Base-by-base conservation (phyloP, 306 rosid species). In the Lathyrus tuberosus region DNA sequence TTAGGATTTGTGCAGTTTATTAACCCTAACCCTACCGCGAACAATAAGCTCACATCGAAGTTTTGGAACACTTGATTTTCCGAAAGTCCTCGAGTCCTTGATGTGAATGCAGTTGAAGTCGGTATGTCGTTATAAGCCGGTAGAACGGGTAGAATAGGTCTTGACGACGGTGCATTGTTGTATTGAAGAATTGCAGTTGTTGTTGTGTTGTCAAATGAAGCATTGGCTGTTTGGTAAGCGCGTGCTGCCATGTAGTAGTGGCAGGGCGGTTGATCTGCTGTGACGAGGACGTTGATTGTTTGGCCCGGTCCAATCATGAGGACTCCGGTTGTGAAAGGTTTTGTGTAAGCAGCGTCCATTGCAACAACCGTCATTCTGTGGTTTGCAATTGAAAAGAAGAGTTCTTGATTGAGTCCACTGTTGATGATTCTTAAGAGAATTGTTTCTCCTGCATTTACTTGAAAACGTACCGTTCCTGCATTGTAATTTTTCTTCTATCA, bases 181-280 rank as follows among this genome's bases (percentile, higher is more conserved):
- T 94, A 94, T 68, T 87, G 88, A 3, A 94, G 97, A 73, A 91
- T 91, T 4, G 99, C 96, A 0, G 97, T 94, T 69, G 99, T 90
- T 51, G 99, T 90, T 53, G 97, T 90, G 81, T 94, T 94, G 84
- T 94, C 97, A 6, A 94, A 94, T 53, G 99, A 8, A 7, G 92
- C 95, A 24, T 93, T 77, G 7, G 96, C 99, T 1, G 96, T 76
- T 67, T 91, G 47, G 56, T 88, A 94, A 9, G 89, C 96, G 0
- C 75, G 70, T 0, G 95, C 96, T 0, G 98, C 97, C 73, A 86
- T 74, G 83, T 90, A 94, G 86, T 94, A 90, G 10, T 65, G 82
- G 20, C 88, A 95, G 0, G 99, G 97, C 3, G 79, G 64, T 74
- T 94, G 97, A 74, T 90, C 76, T 2, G 92, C 99, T 0, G 85